Conservation (phyloP, 75 land plant species). For the Pinus albicaulis region DNA sequence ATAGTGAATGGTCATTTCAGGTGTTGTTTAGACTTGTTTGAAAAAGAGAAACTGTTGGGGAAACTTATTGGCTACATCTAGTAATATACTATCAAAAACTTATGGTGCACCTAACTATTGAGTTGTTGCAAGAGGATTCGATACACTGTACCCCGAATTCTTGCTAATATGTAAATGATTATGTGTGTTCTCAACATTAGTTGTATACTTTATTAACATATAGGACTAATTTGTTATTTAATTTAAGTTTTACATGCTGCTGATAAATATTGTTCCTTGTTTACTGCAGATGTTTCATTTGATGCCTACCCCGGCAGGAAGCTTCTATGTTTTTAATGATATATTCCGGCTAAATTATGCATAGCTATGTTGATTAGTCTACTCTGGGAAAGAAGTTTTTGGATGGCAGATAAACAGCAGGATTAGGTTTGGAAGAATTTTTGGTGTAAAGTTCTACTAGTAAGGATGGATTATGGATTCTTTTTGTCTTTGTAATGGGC, state of each 20-base stretch:
- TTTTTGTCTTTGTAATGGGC: background rate
- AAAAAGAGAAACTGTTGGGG: background rate
- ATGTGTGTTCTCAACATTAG: background rate
- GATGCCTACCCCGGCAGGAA: slow-evolving; percentile 24
- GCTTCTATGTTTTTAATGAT: slow-evolving; percentile 29
- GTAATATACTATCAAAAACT: background rate
- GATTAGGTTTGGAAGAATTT: background rate
- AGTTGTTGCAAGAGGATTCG: too few relatives aligned
- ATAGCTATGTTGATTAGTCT: slow-evolving; percentile 3
- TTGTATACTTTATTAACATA: background rate
- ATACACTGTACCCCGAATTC: too few relatives aligned
- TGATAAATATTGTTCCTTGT: background rate
- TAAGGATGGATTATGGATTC: background rate
- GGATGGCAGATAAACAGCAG: slow-evolving; percentile 7
- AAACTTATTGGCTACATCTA: too few relatives aligned
- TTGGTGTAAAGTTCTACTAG: background rate
- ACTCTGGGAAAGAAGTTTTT: background rate
- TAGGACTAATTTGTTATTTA: background rate
- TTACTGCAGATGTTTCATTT: slow-evolving; percentile 33
- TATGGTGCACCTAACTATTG: background rate
- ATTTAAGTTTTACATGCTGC: background rate
- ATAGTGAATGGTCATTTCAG: background rate
- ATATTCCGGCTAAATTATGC: slow-evolving; percentile 33
- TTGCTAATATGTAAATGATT: background rate
- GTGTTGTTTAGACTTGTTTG: background rate